Evolutionary conservation across 805 yeast species (phyloP), one percentile per base, ranked within the genome.

Genomic region (Metschnikowia dekortorum): DNA sequence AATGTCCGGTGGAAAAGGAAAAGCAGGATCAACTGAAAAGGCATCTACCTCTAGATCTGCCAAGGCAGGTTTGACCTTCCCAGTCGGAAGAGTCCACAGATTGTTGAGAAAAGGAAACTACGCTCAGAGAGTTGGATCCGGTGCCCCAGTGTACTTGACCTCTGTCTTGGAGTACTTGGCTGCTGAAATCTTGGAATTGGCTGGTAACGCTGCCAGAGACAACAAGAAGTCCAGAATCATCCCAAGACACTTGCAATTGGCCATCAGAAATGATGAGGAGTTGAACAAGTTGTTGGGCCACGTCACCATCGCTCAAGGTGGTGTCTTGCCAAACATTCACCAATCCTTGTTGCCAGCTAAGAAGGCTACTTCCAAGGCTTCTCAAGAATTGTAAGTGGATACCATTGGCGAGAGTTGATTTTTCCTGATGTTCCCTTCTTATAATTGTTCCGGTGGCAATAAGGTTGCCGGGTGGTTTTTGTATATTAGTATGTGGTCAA

Each of bases 201-300:
- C 79, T 52, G 79, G 79, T 70, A 74, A 74, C 66, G 79, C 79
- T 49, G 79, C 79, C 54, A 72, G 79, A 71, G 79, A 74, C 77
- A 90, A 89, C 91, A 92, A 92, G 84, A 94, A 92, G 84, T 85
- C 97, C 68, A 74, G 79, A 74, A 74, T 74, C 46, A 72, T 74
- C 64, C 79, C 79, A 66, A 74, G 79, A 73, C 78, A 74, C 66
- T 73, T 74, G 64, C 78, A 74, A 64, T 74, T 74, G 63, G 79
- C 79, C 61, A 73, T 74, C 72, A 74, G 79, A 73, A 74, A 74
- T 63, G 79, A 74, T 72, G 79, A 74, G 66, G 79, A 74, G 63
- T 74, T 74, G 63, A 74, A 74, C 68, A 74, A 74, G 63, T 74
- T 74, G 64, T 73, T 74, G 62, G 78, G 78, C 55, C 75, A 89